A percentile compares a stretch with the other conserved stretches of the same genome.
Evolutionary conservation across 1,139 yeast species (phyloP).

Genomic region (Nakaseomyces nivariensis): DNA sequence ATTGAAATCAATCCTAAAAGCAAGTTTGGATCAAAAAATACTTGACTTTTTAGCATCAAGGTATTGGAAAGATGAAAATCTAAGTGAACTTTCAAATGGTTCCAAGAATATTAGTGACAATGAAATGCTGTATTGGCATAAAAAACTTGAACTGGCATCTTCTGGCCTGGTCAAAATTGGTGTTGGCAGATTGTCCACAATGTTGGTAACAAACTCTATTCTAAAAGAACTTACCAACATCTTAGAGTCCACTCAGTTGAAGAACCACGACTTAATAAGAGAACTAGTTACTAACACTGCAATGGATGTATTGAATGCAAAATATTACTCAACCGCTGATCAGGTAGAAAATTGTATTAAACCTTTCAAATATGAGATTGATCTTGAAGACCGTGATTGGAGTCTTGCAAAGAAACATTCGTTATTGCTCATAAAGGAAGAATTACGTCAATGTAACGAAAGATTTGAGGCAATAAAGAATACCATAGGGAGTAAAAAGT

Average conservation of each 20-base stretch:
- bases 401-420: slow-evolving; percentile 70
- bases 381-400: slow-evolving; percentile 95
- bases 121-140: slow-evolving; percentile 82
- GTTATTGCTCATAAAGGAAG: slow-evolving; percentile 64
- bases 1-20: slow-evolving; percentile 64
- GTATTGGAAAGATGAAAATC: slow-evolving; percentile 66
- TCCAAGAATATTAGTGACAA: slow-evolving; percentile 15
- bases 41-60: slow-evolving; percentile 78
- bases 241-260: slow-evolving; percentile 50
- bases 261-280: slow-evolving; percentile 76
- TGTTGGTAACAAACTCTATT: slow-evolving; percentile 70
- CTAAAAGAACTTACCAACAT: slow-evolving; percentile 68
- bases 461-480: slow-evolving; percentile 54
- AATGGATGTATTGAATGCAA: slow-evolving; percentile 59
- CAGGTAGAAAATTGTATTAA: slow-evolving; percentile 97
- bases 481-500: slow-evolving; percentile 72
- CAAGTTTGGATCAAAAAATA: slow-evolving; percentile 81
- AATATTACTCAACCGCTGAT: slow-evolving; percentile 88
- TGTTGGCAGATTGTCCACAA: slow-evolving; percentile 81
- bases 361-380: slow-evolving; percentile 95
- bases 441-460: slow-evolving; percentile 69
- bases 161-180: slow-evolving; percentile 85
- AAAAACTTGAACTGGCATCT: slow-evolving; percentile 74
- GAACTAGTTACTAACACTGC: slow-evolving; percentile 82
- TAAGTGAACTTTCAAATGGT: slow-evolving; percentile 19